Conservation (phyloP, 805 yeast genomes). For the Torulaspora microellipsoides region DNA sequence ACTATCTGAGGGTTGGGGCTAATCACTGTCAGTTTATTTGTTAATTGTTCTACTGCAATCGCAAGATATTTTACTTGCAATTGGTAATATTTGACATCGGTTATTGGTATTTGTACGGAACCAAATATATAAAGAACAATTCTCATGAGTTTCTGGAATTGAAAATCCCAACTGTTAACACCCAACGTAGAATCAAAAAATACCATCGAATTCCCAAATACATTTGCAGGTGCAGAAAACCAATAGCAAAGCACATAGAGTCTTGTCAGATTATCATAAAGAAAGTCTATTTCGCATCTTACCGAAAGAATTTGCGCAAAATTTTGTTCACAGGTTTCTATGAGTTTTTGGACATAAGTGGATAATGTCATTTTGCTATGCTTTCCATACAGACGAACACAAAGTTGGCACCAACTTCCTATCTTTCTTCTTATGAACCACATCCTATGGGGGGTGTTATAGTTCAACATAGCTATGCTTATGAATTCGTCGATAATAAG, state of each 20-base stretch:
- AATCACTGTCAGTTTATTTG: conserved; percentile 4
- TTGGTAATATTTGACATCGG: conserved; percentile 4
- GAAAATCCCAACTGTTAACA: conserved; percentile 22
- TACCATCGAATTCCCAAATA: conserved; percentile 15
- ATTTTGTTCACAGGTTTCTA: conserved; percentile 17
- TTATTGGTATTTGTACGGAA: conserved; percentile 10
- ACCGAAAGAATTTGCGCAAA: conserved; percentile 16
- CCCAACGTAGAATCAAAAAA: conserved; percentile 19
- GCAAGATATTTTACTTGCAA: conserved; percentile 19
- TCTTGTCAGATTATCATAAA: conserved; percentile 10
- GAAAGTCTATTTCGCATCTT: conserved; percentile 8
- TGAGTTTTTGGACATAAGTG: conserved; percentile 2
- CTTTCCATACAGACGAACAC: conserved; percentile 13
- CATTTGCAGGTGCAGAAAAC: conserved; percentile 16
- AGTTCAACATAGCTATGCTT: conserved; percentile 16
- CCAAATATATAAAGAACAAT: conserved; percentile 24
- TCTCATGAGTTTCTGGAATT: conserved; percentile 27
- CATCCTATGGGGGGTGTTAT: conserved; percentile 13
- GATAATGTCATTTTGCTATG: conserved; percentile 12
- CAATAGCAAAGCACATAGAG: conserved; percentile 24
- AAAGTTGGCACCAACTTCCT: conserved; percentile 24
- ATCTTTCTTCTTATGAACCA: conserved; percentile 29
- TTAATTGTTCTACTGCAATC: conserved; percentile 15
- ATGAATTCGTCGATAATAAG: conserved; percentile 16
- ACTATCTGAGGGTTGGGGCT: conserved; percentile 1